A percentile compares a stretch with the other conserved stretches of the same genome.
These are phyloP conservation scores for Colletotrichum higginsianum DNA, from an alignment of 2,329 filamentous ascomycete species.

Conservation along the genomic window DNA sequence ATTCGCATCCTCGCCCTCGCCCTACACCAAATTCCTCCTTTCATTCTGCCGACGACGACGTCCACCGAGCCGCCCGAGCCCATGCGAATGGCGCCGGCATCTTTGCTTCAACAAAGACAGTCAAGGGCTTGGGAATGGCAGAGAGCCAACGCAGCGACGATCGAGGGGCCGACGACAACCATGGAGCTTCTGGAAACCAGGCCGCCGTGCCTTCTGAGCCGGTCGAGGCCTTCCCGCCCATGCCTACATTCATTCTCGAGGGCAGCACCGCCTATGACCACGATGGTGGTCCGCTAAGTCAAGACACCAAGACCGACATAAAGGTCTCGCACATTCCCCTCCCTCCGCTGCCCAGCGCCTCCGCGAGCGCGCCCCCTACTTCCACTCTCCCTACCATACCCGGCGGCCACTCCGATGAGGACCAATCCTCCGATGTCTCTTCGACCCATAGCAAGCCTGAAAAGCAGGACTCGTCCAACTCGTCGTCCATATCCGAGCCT, in stretches of 20 bases:
- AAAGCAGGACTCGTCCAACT: constrained; percentile 21
- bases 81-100: constrained; percentile 37
- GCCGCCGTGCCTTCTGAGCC: constrained; percentile 19
- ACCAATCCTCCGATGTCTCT: constrained; percentile 40
- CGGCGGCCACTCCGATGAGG: constrained; percentile 41
- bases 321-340: constrained; percentile 38
- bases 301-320: constrained; percentile 30
- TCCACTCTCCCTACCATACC: constrained; percentile 40
- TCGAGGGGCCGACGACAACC: constrained; percentile 27
- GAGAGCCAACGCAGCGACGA: constrained; percentile 21
- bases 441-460: constrained; percentile 37
- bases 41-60: background rate
- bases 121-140: constrained; percentile 40
- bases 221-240: constrained; percentile 32
- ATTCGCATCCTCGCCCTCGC: constrained; percentile 5
- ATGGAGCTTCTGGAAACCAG: constrained; percentile 20
- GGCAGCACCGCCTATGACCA: background rate
- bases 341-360: constrained; percentile 30
- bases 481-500: constrained; percentile 36
- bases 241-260: constrained; percentile 36
- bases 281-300: too few species aligned
- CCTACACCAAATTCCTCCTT: background rate
- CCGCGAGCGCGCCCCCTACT: constrained; percentile 40
- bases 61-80: background rate
- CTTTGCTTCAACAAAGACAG: constrained; percentile 19